Base-by-base conservation (phyloP, 768 basidiomycete species). In the Lactarius indigo region DNA sequence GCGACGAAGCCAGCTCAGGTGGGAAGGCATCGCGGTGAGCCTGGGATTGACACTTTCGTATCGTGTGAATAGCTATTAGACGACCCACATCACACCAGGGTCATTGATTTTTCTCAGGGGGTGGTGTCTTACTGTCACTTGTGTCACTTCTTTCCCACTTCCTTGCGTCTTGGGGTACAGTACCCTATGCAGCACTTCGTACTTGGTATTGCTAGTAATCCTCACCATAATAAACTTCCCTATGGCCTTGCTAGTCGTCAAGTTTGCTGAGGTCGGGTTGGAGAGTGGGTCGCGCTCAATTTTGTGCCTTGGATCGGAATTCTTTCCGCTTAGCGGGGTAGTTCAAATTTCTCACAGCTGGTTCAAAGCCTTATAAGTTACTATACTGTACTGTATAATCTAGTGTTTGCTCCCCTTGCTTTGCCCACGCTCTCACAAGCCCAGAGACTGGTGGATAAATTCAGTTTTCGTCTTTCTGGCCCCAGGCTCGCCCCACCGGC, bases 21-120 rank as follows among this genome's bases (percentile, higher is more conserved):
- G 52, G 57, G 39, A 31, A 47, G 61, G 57, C 8, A 54, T 58
- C 61, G 28, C 41, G 41, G 41, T 69, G 44, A 62, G 56, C 39
- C n/a, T 26, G 42, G 52, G 7, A 17, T 56, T 55, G 50, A 47
- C 15, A 1, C 17, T 23, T 33, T 55, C 44, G 20, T 56, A 35
- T 47, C 20, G 10, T 59, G 58, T 56, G 62, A 35, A 20, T 55
- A 37, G 50, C 33, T 17, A 30, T 52, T 64, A 30, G 62, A 59
- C 39, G 37, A 59, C 54, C 28, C 35, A 33, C 23, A 23, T 58
- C 1, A 37, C 23, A 35, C 4, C 2, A 20, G 17, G 28, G 37
- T 31, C 10, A 28, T 30, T 28, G 31, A 20, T 62, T 10, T 17
- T 28, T 31, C 26, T 50, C 23, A 50, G 47, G n/a, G n/a, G 44